Base-by-base conservation (phyloP, 257 asterid genomes). In the Solanum rostratum region DNA sequence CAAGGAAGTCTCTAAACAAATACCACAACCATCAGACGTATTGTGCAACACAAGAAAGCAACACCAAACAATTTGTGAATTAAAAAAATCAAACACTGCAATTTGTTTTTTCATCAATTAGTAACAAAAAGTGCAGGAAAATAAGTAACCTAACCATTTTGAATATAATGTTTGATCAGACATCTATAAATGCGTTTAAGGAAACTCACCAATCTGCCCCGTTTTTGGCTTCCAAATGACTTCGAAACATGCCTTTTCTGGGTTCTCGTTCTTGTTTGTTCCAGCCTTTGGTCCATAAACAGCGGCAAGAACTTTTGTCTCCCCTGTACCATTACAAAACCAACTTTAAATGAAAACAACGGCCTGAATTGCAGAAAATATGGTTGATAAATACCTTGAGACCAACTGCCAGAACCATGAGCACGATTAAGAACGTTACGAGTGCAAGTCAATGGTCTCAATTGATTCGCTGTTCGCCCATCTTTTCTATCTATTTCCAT, bases 231-330 rank as follows among this genome's bases (percentile, higher is more conserved):
- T 96, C 99, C 98, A 96, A 85, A 91, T 87, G 87, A 96, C 96
- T 87, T 96, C 98, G 85, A 96, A 86, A 84, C 92, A 96, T 80
- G 97, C 98, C 89, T 91, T 96, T 84, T 96, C 99, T 0, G 99
- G 98, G 85, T 96, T 96, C 85, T 96, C 99, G 65, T 93, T 93
- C 94, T 96, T 96, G 90, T 89, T 95, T 3, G 98, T 94, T 86
- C 99, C 99, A 45, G 97, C 92, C 84, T 93, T 96, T 52, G 99
- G 99, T 74, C 98, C 99, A 85, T 86, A 96, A 85, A 96, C 99
- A 46, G 98, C 96, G 65, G 99, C 99, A 87, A 95, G 91, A 87
- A 96, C 98, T 90, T 89, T 93, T n/a, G 99, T 95, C 84, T 93
- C 97, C 81, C 99, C 99, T 90, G 52, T 83, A 83, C 46, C 29